Evolutionary conservation across 768 basidiomycete genomes (phyloP), one percentile per base, ranked within the genome.

Genomic region (Boletus eberwhitei): DNA sequence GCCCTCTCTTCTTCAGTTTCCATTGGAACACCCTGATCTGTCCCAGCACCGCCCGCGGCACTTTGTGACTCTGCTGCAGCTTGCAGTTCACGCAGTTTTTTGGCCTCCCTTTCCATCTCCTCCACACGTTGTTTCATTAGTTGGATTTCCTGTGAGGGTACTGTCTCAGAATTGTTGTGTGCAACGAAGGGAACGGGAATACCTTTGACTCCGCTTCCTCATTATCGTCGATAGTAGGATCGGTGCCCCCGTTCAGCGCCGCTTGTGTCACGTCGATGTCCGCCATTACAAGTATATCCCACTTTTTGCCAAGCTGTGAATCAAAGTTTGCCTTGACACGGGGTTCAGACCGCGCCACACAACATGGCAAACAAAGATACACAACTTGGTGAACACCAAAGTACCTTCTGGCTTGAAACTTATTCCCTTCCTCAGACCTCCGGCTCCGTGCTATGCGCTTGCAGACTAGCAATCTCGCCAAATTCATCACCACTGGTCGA

Each of bases 101-200:
- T 86, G 2, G 93, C 93, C 71, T 94, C 93, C 50, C 83, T 77
- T 71, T 95, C 92, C 92, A 95, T 95, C 73, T 95, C 93, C 63
- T 87, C 90, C 8, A 94, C 92, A 53, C 92, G 79, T 62, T 90
- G 88, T 73, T 93, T 93, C 92, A 94, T 94, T 62, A 90, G 80
- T 67, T 84, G 76, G 52, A 94, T 88, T 79, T 94, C 92, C 87
- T 91, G 65, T n/a, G 64, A 57, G 53, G 50, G 42, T 52, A 49
- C 46, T 58, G 59, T n/a, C n/a, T n/a, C n/a, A 57, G 52, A 58
- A 54, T 31, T 53, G 51, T 55, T 31, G 49, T 8, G 38, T 41
- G 58, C 36, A 50, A 55, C 42, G 47, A 47, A 41, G 54, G 19
- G 32, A 38, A 43, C 44, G 48, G 24, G 32, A 44, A 60, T 60